These are phyloP conservation scores for sorghum (Sorghum bicolor) DNA, from an alignment of 176 grass and related monocot species.

Conservation along the genomic window Sorghum_bicolor_NCBIv3 NC_012873.2:6436501-6437000, in stretches of 20 bases:
- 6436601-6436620: conserved; percentile 66
- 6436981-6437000: conserved; percentile 78
- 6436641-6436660: conserved; percentile 85
- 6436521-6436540: conserved; percentile 80
- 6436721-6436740: conserved; percentile 56
- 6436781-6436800: conserved; percentile 86
- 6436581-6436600: conserved; percentile 70
- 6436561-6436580: conserved; percentile 83
- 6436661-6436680: conserved; percentile 81
- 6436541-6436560: conserved; percentile 80
- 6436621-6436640: conserved; percentile 87
- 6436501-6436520: conserved; percentile 83
- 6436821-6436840: conserved; percentile 74
- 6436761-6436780: conserved; percentile 72
- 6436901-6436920: conserved; percentile 42
- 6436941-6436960: conserved; percentile 51
- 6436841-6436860: conserved; percentile 81
- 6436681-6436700: conserved; percentile 59
- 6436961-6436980: conserved; percentile 66
- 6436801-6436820: conserved; percentile 52
- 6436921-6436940: conserved; percentile 75
- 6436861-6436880: conserved; percentile 92
- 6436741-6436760: conserved; percentile 51
- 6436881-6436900: conserved; percentile 78
- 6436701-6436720: conserved; percentile 63